Conservation (phyloP, 2,329 filamentous ascomycete species). For the Ophiostoma sp. region DNA sequence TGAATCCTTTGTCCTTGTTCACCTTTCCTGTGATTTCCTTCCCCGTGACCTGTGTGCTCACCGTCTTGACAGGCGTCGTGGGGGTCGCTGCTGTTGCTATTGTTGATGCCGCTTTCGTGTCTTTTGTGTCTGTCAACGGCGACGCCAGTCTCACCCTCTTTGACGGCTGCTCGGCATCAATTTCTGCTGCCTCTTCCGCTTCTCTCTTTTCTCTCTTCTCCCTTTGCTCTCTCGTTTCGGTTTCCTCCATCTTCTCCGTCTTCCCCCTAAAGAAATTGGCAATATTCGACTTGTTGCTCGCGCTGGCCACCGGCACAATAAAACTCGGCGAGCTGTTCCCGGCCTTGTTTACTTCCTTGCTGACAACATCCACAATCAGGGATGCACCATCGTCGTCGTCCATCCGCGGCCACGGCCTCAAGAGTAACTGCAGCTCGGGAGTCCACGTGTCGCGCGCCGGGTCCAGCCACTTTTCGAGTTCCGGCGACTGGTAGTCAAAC, state of each 20-base stretch:
- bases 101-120: not conserved
- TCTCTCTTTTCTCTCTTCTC: not conserved
- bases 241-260: not conserved
- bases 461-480: conserved; percentile 75
- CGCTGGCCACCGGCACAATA: conserved; percentile 77
- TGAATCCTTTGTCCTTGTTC: not conserved
- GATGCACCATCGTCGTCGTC: conserved; percentile 56
- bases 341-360: conserved; percentile 88
- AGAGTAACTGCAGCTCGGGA: conserved; percentile 70
- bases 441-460: conserved; percentile 72
- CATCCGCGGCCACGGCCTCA: conserved; percentile 58
- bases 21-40: not conserved
- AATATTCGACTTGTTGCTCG: conserved; percentile 89
- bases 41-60: not conserved
- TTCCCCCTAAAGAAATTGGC: conserved; percentile 77
- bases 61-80: not conserved
- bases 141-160: not conserved
- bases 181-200: not conserved
- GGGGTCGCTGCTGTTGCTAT: not conserved
- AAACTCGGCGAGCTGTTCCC: conserved; percentile 86
- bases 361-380: conserved; percentile 69
- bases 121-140: not conserved
- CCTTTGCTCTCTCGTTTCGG: not conserved
- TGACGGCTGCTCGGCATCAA: not conserved
- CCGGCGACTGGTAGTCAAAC: conserved; percentile 71